Evolutionary conservation across 2,329 filamentous ascomycete species (phyloP).

Genomic region (Tolypocladium guangdongense): DNA sequence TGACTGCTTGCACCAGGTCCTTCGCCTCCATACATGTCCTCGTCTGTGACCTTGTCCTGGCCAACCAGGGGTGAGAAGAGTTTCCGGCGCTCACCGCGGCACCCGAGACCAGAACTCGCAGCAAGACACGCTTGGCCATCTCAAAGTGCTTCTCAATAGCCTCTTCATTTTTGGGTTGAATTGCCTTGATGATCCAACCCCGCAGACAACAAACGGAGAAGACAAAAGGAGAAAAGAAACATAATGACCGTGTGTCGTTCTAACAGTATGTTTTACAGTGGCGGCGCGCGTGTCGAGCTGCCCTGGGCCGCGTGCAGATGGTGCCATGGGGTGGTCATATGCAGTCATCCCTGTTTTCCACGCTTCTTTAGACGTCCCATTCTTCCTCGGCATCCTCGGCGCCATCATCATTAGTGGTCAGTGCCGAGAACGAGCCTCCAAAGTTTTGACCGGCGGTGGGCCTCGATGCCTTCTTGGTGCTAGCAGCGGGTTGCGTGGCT

Average conservation of each 20-base stretch:
- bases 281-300: background rate
- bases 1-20: background rate
- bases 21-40: background rate
- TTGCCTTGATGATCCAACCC: slow-evolving; percentile 11
- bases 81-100: background rate
- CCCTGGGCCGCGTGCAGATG: background rate
- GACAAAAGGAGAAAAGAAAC: slow-evolving; percentile 8
- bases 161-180: slow-evolving; percentile 5
- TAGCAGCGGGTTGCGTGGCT: slow-evolving; percentile 17
- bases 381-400: slow-evolving; percentile 34
- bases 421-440: slow-evolving; percentile 38
- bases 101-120: background rate
- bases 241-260: slow-evolving; percentile 1
- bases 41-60: background rate
- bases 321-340: background rate
- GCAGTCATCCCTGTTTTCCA: background rate
- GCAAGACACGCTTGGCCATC: background rate
- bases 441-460: slow-evolving; percentile 23
- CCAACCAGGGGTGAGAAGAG: background rate
- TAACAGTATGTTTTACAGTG: slow-evolving; percentile 2
- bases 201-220: slow-evolving; percentile 6
- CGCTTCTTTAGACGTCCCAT: slow-evolving; percentile 36
- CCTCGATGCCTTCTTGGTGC: slow-evolving; percentile 18
- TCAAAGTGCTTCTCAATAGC: background rate
- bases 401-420: slow-evolving; percentile 29